A percentile compares a stretch with the other conserved stretches of the same genome.
These are phyloP conservation scores for Xerocomellus amylosporus DNA, from an alignment of 768 basidiomycete species.

Conservation along the genomic window DNA sequence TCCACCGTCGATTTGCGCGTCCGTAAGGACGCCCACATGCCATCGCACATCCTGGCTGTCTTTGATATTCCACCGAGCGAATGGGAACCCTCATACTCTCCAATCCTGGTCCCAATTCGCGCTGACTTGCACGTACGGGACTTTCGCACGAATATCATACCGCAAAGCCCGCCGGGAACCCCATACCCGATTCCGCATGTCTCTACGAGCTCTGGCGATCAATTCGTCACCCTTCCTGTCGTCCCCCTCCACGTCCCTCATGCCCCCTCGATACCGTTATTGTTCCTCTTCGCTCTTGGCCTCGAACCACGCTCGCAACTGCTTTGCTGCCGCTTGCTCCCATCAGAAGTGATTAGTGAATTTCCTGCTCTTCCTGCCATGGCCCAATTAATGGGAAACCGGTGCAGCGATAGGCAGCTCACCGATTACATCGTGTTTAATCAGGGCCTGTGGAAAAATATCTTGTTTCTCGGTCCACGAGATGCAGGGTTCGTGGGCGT, in stretches of 20 bases:
- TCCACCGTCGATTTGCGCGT: conserved; percentile 48
- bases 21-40: conserved; percentile 43
- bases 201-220: conserved; percentile 19
- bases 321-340: conserved; percentile 54
- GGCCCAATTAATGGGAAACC: conserved; percentile 47
- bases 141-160: conserved; percentile 37
- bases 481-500: conserved; percentile 46
- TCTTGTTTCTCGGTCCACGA: conserved; percentile 50
- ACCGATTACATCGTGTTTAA: conserved; percentile 38
- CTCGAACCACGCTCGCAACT: conserved; percentile 47
- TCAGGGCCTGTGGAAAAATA: conserved; percentile 67
- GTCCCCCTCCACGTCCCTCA: conserved; percentile 50
- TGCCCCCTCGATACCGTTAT: conserved; percentile 49
- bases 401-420: conserved; percentile 37
- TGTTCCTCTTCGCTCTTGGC: conserved; percentile 57
- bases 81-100: conserved; percentile 32
- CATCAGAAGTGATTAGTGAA: conserved; percentile 47
- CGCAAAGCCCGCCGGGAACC: conserved; percentile 33
- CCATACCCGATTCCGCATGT: conserved; percentile 32
- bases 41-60: conserved; percentile 58
- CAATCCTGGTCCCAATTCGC: conserved; percentile 54
- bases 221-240: conserved; percentile 51
- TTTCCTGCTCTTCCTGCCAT: conserved; percentile 61
- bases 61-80: conserved; percentile 32
- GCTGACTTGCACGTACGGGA: conserved; percentile 42